Percentiles rank a stretch among this genome's conserved stretches.
Conservation (phyloP, 805 yeast species). For the Ogataea dorogensis region DNA sequence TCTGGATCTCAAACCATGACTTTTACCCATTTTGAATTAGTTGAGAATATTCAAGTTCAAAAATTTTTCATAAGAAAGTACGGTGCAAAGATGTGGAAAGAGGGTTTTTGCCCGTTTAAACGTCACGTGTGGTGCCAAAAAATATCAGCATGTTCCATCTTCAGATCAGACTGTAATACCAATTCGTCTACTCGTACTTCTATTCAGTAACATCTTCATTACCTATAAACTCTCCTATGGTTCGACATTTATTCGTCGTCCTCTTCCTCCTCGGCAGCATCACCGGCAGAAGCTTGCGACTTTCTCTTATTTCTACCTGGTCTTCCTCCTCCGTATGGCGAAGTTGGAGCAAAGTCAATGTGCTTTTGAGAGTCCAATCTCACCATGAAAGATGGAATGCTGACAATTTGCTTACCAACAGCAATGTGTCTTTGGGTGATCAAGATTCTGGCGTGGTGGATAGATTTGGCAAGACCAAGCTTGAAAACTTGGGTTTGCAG, state of each 20-base stretch:
- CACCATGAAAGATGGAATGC: constrained; percentile 98
- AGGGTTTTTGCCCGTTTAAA: constrained; percentile 2
- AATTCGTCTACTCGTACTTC: too few species aligned
- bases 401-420: constrained; percentile 99
- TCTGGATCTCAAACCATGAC: constrained; percentile 99
- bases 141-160: neutral
- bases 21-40: constrained; percentile 48
- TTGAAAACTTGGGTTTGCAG: constrained; percentile 99
- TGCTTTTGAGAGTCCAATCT: constrained; percentile 99
- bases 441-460: constrained; percentile 99
- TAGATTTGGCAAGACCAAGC: constrained; percentile 98
- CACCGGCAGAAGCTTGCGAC: constrained; percentile 65
- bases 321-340: constrained; percentile 99
- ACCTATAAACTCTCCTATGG: neutral
- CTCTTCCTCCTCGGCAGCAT: constrained; percentile 62
- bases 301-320: constrained; percentile 99
- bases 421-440: constrained; percentile 99
- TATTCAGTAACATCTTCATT: neutral
- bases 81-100: constrained; percentile 9
- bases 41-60: constrained; percentile 10
- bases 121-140: too few species aligned
- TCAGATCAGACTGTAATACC: too few species aligned
- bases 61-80: constrained; percentile 7
- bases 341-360: constrained; percentile 98
- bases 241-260: constrained; percentile 44